A percentile compares a stretch with the other conserved stretches of the same genome.
phyloP scores from a whole-genome alignment of 306 rosid species.

The Cercis canadensis region DNA sequence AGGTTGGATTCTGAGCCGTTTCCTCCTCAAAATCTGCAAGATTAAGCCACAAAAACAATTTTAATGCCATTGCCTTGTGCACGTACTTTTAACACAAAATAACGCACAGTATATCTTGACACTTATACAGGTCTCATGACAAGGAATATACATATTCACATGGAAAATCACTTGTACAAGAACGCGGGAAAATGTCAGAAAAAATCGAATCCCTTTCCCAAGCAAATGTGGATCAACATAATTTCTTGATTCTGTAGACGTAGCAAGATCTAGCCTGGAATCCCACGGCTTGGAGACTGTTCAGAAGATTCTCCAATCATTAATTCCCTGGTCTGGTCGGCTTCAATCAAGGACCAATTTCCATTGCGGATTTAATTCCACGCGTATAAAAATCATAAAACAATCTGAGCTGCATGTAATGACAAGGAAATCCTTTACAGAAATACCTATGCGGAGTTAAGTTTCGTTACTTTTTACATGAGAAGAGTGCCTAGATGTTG shows the following conservation, averaged over 20 bases:
- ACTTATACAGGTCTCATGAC: slow-evolving; percentile 25
- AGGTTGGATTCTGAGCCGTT: too few relatives aligned
- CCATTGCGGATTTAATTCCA: slow-evolving; percentile 15
- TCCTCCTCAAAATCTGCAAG: too few relatives aligned
- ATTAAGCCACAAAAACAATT: slow-evolving; percentile 3
- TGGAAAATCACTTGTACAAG: slow-evolving; percentile 36
- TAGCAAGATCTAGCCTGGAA: slow-evolving; percentile 19
- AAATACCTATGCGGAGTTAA: background rate
- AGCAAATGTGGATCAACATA: slow-evolving; percentile 16
- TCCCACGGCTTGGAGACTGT: slow-evolving; percentile 7
- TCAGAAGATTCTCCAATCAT: slow-evolving; percentile 30
- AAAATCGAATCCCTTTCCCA: slow-evolving; percentile 26
- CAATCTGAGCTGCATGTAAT: slow-evolving; percentile 11
- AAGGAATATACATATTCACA: slow-evolving; percentile 19
- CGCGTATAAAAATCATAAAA: slow-evolving; percentile 33
- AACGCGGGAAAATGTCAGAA: slow-evolving; percentile 32
- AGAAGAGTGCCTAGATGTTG: slow-evolving; percentile 52
- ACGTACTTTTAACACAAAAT: slow-evolving; percentile 25
- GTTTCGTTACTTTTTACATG: slow-evolving; percentile 35
- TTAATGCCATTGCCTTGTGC: slow-evolving; percentile 9
- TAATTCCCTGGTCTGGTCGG: slow-evolving; percentile 19
- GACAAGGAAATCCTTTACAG: slow-evolving; percentile 1
- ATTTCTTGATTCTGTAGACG: slow-evolving; percentile 17
- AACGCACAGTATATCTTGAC: slow-evolving; percentile 25
- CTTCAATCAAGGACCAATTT: slow-evolving; percentile 33